These are phyloP conservation scores for Petasospora rhodanensis DNA, from an alignment of 1,139 yeast species.

Conservation along the genomic window DNA sequence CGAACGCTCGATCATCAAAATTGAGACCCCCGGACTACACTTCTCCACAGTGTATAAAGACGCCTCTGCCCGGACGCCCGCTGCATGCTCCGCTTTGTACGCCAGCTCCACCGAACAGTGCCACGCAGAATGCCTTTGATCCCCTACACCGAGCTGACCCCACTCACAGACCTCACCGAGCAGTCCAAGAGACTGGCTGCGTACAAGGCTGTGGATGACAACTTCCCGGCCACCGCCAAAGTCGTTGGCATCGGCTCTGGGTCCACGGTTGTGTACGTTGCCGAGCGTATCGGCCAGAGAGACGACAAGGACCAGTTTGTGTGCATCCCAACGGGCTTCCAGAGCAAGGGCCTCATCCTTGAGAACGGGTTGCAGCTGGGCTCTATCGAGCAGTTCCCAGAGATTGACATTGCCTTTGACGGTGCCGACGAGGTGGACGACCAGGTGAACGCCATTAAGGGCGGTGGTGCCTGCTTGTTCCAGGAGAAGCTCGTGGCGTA, in stretches of 20 bases:
- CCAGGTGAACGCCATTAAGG: conserved; percentile 81
- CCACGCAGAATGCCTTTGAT: conserved; percentile 18
- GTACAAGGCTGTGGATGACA: conserved; percentile 86
- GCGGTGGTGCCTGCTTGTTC: conserved; percentile 97
- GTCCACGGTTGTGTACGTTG: conserved; percentile 92
- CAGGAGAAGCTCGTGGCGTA: conserved; percentile 94
- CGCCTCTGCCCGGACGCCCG: too few species aligned
- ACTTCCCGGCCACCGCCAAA: conserved; percentile 64
- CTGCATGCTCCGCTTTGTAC: conserved; percentile 3
- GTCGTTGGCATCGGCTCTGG: conserved; percentile 96
- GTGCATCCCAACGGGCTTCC: conserved; percentile 97
- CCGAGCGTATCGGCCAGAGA: conserved; percentile 82
- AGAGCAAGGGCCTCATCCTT: conserved; percentile 79
- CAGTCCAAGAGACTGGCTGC: conserved; percentile 76
- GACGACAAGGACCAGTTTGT: conserved; percentile 51
- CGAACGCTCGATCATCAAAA: conserved; percentile 1
- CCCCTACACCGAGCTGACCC: conserved; percentile 22
- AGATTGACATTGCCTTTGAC: conserved; percentile 89
- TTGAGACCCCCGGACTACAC: conserved; percentile 4
- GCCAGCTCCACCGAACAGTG: too few species aligned
- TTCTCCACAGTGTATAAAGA: conserved; percentile 1
- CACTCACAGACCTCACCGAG: conserved; percentile 32
- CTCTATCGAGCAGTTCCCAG: conserved; percentile 73
- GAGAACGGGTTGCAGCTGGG: conserved; percentile 79
- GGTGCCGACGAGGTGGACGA: conserved; percentile 97